These are phyloP conservation scores for Aspergillus calidoustus DNA, from an alignment of 2,329 filamentous ascomycete genomes.

Conservation along the genomic window DNA sequence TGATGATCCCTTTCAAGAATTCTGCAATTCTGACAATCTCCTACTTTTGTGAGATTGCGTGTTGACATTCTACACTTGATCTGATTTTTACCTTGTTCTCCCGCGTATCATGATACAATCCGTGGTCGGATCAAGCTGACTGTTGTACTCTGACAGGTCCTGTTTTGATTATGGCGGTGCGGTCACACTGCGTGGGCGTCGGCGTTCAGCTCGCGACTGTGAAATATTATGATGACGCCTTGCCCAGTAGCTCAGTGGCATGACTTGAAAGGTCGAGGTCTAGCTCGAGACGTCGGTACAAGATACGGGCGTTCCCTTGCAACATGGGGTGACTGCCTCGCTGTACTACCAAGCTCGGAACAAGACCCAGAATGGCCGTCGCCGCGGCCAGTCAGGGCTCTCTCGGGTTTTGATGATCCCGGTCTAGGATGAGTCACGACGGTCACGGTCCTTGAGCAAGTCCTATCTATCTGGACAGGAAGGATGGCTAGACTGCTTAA, in stretches of 20 bases:
- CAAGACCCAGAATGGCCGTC: slow-evolving; percentile 47
- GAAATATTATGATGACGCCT: neutral
- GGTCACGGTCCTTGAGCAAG: no score
- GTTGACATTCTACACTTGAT: slow-evolving; percentile 55
- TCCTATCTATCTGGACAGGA: no score
- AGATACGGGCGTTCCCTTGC: slow-evolving; percentile 34
- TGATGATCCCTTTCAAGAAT: slow-evolving; percentile 50
- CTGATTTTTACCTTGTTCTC: slow-evolving; percentile 35
- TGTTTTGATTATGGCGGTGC: slow-evolving; percentile 3
- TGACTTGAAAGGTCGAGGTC: slow-evolving; percentile 43
- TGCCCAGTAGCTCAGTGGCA: slow-evolving; percentile 22
- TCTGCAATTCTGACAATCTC: slow-evolving; percentile 54
- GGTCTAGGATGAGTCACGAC: slow-evolving; percentile 21
- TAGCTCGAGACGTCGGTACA: slow-evolving; percentile 52
- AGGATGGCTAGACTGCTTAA: neutral
- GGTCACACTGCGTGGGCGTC: slow-evolving; percentile 7
- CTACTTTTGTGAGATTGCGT: slow-evolving; percentile 46
- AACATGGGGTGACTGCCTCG: slow-evolving; percentile 42
- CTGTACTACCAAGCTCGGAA: slow-evolving; percentile 43
- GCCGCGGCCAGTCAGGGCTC: slow-evolving; percentile 46
- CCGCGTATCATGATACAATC: slow-evolving; percentile 2
- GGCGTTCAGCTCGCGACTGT: neutral
- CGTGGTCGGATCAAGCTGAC: slow-evolving; percentile 23
- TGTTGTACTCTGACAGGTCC: slow-evolving; percentile 6
- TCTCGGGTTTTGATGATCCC: slow-evolving; percentile 54